Percentiles rank a stretch among this genome's conserved stretches.
Conservation (phyloP, 2,329 filamentous ascomycete species). For the Beauveria pseudobassiana region DNA sequence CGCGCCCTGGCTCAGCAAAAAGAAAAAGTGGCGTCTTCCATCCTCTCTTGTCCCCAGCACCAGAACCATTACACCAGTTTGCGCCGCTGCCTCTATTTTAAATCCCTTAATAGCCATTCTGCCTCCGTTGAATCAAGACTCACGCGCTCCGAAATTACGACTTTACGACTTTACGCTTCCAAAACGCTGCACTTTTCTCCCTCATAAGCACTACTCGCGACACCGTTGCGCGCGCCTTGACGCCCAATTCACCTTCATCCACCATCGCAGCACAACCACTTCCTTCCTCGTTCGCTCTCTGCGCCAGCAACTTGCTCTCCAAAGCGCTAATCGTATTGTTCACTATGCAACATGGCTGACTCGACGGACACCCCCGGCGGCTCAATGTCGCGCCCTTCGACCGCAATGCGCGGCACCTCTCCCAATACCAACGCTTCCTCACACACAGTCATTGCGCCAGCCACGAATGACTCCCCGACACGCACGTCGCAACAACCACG, state of each 20-base stretch:
- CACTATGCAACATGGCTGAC: constrained; percentile 13
- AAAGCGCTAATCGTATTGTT: neutral
- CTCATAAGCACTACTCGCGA: neutral
- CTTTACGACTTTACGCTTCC: neutral
- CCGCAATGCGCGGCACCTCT: constrained; percentile 2
- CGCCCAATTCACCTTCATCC: neutral
- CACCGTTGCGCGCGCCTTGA: neutral
- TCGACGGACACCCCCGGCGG: constrained; percentile 6
- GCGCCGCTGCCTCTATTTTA: neutral
- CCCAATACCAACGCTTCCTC: constrained; percentile 2
- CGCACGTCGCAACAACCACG: constrained; percentile 12
- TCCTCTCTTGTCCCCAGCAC: no score
- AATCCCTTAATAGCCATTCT: neutral
- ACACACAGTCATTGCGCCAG: constrained; percentile 14
- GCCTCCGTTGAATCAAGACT: neutral
- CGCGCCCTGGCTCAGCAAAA: no score
- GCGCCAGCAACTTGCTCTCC: neutral
- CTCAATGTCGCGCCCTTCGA: constrained; percentile 5
- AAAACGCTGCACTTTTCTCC: no score
- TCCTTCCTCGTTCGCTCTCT: neutral
- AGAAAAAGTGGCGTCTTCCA: no score
- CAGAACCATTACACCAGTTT: neutral
- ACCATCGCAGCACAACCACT: neutral
- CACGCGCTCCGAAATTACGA: neutral
- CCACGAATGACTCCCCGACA: constrained; percentile 1